Base-by-base conservation (phyloP, 192 early-diverging fungal species). In the Irineochytrium annulatum region DNA sequence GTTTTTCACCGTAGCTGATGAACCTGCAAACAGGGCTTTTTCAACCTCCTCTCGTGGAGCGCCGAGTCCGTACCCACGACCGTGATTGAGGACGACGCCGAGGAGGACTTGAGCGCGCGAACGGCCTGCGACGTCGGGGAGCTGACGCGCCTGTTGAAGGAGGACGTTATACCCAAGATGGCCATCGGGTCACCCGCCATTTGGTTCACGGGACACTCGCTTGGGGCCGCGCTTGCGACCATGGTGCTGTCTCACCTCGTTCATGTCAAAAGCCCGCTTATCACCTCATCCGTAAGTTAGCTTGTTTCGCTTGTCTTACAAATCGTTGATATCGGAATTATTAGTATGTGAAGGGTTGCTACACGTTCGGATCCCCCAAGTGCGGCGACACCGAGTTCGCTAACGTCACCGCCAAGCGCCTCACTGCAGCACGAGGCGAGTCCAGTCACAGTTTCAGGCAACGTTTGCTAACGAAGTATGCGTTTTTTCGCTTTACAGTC, bases 301-400 rank as follows among this genome's bases (percentile, higher is more conserved):
- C 14, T 55, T 34, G 6, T 35, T 1, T 43, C n/a, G 19, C 33
- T n/a, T 29, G 8, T 30, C 57, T 37, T 64, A 0, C 11, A 46
- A 0, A 39, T 22, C 29, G 31, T 8, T 43, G 29, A 6, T 46
- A 8, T 29, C 2, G 5, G n/a, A 31, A 34, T 57, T 64, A 20
- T 14, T 33, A 64, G 62, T 37, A 57, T 28, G 30, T 65, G 1
- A 65, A 65, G 28, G 63, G 63, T 6, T 57, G 55, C 24, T 65
- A 65, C 41, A 65, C 63, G 20, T 65, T 65, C 58, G 63, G 63
- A 1, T 65, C 63, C 24, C 63, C 63, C 11, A 65, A 65, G 39
- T 65, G 63, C 52, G 63, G 63, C 0, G 56, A 65, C 43, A 49
- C 63, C 14, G 55, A 65, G 28, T 65, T 65, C 52, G 63, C 55